A percentile compares a stretch with the other conserved stretches of the same genome.
Evolutionary conservation across 108 stramenopile species (phyloP).

Genomic region (Cyclotella distinguenda): DNA sequence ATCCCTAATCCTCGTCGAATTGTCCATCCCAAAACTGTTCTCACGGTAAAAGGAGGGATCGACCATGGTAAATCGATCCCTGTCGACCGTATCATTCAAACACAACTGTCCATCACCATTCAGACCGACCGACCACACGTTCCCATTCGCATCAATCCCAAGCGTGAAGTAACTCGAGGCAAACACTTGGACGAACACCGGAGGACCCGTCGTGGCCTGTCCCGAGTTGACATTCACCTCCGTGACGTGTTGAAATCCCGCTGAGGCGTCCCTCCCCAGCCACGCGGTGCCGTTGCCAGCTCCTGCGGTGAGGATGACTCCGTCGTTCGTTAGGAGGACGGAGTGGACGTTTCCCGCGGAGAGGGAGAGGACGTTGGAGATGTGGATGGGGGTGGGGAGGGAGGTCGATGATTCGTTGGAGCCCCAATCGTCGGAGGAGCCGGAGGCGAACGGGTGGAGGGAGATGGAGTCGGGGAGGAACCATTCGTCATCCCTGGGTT

Average conservation of each 20-base stretch:
- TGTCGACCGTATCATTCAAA: slow-evolving; percentile 5
- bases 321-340: slow-evolving; percentile 6
- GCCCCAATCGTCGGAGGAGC: slow-evolving; percentile 26
- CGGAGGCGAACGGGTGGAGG: slow-evolving; percentile 13
- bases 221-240: not conserved
- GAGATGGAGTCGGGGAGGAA: slow-evolving; percentile 14
- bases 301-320: slow-evolving; percentile 15
- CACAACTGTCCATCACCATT: slow-evolving; percentile 32
- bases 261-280: not conserved
- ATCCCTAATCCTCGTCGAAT: slow-evolving; percentile 21
- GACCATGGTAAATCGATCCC: slow-evolving; percentile 18
- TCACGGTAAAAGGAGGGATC: not conserved
- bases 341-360: slow-evolving; percentile 25
- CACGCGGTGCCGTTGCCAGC: not conserved
- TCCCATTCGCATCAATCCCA: slow-evolving; percentile 16
- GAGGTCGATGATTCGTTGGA: not conserved
- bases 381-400: not conserved
- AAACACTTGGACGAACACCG: slow-evolving; percentile 17
- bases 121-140: slow-evolving; percentile 22
- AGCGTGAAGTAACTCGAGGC: slow-evolving; percentile 33
- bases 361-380: not conserved
- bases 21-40: too few relatives aligned
- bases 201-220: slow-evolving; percentile 1
- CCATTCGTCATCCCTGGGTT: slow-evolving; percentile 18
- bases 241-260: slow-evolving; percentile 4